phyloP scores from a whole-genome alignment of 1,139 yeast genomes.

The Pneumocystis oryctolagi region DNA sequence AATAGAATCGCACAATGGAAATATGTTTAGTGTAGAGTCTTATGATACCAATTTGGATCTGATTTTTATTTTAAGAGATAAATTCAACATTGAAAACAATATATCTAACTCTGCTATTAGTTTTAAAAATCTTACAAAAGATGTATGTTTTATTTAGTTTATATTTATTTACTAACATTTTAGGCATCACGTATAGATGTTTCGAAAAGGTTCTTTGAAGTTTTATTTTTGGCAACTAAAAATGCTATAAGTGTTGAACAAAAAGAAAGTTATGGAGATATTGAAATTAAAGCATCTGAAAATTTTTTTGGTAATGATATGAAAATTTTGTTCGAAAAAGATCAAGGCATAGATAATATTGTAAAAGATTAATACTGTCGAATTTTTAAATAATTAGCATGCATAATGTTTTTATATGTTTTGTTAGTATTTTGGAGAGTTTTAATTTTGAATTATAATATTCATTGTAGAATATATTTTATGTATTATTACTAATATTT shows the following conservation, averaged over 20 bases:
- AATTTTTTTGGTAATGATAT: slow-evolving; percentile 27
- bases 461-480: neutral
- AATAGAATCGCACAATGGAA: slow-evolving; percentile 2
- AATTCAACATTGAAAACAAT: slow-evolving; percentile 16
- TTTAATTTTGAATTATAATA: neutral
- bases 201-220: slow-evolving; percentile 63
- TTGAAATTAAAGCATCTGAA: slow-evolving; percentile 30
- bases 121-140: slow-evolving; percentile 39
- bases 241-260: slow-evolving; percentile 57
- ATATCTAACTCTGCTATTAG: slow-evolving; percentile 39
- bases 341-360: neutral
- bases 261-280: slow-evolving; percentile 44
- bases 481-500: neutral
- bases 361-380: neutral
- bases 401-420: neutral
- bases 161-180: neutral
- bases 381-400: neutral
- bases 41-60: slow-evolving; percentile 1
- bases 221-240: slow-evolving; percentile 66
- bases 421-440: neutral
- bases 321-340: neutral
- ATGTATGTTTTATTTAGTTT: slow-evolving; percentile 19
- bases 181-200: slow-evolving; percentile 35
- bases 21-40: slow-evolving; percentile 4
- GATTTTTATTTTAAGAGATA: slow-evolving; percentile 10